Conservation (phyloP, 306 rosid genomes). For the Inga leiocalycina region DNA sequence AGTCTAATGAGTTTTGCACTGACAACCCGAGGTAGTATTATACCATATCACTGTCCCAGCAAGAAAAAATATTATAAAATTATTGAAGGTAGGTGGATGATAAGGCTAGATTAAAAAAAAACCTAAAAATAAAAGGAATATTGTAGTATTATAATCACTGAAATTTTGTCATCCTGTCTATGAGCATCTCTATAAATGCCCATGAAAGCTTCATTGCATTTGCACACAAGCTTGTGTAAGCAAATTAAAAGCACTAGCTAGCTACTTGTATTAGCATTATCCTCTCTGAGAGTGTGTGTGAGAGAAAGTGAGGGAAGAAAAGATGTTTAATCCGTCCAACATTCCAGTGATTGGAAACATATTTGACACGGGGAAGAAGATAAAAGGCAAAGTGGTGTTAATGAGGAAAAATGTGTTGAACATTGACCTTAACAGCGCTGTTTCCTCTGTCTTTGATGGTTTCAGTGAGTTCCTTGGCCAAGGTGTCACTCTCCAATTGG, state of each 20-base stretch:
- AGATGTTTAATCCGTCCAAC: not conserved
- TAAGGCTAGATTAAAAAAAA: not conserved
- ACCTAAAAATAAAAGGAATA: not conserved
- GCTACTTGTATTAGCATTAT: not conserved
- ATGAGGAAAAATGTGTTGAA: conserved; percentile 22
- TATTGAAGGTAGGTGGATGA: not conserved
- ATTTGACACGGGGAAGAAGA: conserved; percentile 12
- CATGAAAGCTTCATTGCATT: not conserved
- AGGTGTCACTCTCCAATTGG: not conserved
- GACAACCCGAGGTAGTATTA: too few relatives aligned
- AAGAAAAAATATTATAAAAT: too few relatives aligned
- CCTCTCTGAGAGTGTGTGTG: not conserved
- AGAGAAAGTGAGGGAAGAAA: not conserved
- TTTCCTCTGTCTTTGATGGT: not conserved
- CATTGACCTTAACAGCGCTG: not conserved
- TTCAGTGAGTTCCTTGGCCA: conserved; percentile 6
- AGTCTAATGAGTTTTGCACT: too few relatives aligned
- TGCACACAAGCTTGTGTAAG: not conserved
- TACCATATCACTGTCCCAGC: not conserved
- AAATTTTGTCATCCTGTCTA: not conserved
- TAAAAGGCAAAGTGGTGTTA: conserved; percentile 5
- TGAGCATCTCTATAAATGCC: not conserved
- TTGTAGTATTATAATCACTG: not conserved
- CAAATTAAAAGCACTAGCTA: not conserved
- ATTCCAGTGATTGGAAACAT: not conserved